phyloP scores from a whole-genome alignment of 1,139 yeast genomes.

The Saccharomyces pastorianus region DNA sequence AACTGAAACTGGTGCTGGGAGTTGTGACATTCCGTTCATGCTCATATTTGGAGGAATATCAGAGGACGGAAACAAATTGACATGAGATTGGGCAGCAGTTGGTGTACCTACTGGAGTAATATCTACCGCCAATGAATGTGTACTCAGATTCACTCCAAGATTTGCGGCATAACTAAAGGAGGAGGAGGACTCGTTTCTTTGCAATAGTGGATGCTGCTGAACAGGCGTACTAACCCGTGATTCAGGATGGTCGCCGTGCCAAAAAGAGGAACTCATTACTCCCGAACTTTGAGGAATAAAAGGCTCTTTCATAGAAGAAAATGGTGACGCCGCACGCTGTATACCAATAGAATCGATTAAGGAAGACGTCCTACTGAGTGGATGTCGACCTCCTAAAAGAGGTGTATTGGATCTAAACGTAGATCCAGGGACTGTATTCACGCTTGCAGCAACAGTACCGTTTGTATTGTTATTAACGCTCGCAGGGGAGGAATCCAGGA shows the following conservation, averaged over 20 bases:
- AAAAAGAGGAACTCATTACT: not conserved
- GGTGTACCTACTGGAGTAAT: not conserved
- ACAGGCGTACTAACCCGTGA: not conserved
- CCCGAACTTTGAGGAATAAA: not conserved
- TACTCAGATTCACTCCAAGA: not conserved
- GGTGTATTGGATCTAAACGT: constrained; percentile 3
- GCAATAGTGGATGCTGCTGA: not conserved
- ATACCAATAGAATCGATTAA: constrained; percentile 22
- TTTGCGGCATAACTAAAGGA: not conserved
- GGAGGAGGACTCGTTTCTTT: not conserved
- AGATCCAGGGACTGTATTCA: constrained; percentile 2
- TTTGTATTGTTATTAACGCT: not conserved
- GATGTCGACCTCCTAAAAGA: constrained; percentile 4
- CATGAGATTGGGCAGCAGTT: not conserved
- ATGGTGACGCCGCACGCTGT: constrained; percentile 4
- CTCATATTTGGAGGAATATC: not conserved
- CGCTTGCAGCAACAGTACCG: constrained; percentile 1
- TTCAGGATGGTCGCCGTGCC: not conserved
- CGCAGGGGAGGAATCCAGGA: not conserved
- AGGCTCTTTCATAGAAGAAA: not conserved
- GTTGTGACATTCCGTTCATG: not conserved
- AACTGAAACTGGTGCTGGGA: constrained; percentile 14
- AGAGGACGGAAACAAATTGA: not conserved
- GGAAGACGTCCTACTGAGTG: constrained; percentile 19
- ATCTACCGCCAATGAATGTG: not conserved